Evolutionary conservation across 1,139 yeast species (phyloP).

Genomic region (Yamadazyma spencermartinsiae): DNA sequence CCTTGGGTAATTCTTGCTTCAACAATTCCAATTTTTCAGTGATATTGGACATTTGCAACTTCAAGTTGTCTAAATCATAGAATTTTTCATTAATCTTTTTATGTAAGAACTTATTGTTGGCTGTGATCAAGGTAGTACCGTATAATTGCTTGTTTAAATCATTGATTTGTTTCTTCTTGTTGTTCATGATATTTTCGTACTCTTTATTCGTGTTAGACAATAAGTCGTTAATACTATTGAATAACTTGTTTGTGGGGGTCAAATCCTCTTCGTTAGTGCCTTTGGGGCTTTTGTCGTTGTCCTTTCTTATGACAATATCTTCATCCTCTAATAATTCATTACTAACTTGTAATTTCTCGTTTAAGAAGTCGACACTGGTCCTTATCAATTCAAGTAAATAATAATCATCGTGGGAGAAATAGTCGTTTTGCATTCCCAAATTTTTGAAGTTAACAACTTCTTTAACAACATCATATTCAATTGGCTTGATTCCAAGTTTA

Average conservation of each 20-base stretch:
- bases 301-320: conserved; percentile 13
- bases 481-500: conserved; percentile 81
- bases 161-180: conserved; percentile 39
- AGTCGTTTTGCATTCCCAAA: conserved; percentile 15
- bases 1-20: conserved; percentile 24
- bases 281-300: conserved; percentile 13
- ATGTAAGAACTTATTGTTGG: conserved; percentile 42
- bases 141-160: conserved; percentile 39
- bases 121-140: conserved; percentile 46
- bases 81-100: conserved; percentile 42
- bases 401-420: conserved; percentile 21
- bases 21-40: conserved; percentile 35
- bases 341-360: conserved; percentile 28
- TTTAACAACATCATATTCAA: conserved; percentile 74
- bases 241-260: conserved; percentile 32
- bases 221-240: conserved; percentile 44
- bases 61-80: conserved; percentile 40
- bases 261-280: conserved; percentile 9
- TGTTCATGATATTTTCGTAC: conserved; percentile 38
- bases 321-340: conserved; percentile 24
- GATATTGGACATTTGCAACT: conserved; percentile 45
- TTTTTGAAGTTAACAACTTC: conserved; percentile 22
- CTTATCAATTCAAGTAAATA: conserved; percentile 36
- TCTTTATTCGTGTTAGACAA: conserved; percentile 40
- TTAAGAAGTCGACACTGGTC: conserved; percentile 36